Evolutionary conservation across 257 asterid species (phyloP), one percentile per base, ranked within the genome.

Genomic region (Fraxinus americana): DNA sequence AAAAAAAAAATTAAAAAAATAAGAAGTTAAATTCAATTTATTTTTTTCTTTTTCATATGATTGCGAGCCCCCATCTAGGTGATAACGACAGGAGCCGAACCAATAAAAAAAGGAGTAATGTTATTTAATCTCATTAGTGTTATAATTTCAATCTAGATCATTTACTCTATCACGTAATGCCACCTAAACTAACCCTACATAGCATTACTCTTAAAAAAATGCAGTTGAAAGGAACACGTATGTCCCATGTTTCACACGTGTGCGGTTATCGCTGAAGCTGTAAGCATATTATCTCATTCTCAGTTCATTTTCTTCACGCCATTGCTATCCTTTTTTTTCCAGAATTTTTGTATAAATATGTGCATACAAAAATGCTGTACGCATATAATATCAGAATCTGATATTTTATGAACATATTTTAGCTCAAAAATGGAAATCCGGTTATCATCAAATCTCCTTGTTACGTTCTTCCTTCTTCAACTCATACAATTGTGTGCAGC

Each of bases 281-380:
- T 16, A 86, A 78, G 87, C 80, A 83, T 79, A 59, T 71, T 52
- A 43, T 43, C 23, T 19, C 7, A 14, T 4, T 50, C 71, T 74
- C 1, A 67, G 71, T 35, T 67, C 14, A 68, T 29, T 76, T 76
- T 17, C 86, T 80, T 82, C 85, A 86, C 92, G 92, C 77, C 21
- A 86, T 79, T 68, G 72, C 79, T 48, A 65, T 43, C 85, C 70
- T 0, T 10, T 41, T 38, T 11, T 9, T 34, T 19, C 5, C 5
- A 48, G 54, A 14, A 67, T 17, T 13, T 50, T 7, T 48, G 13
- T 41, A 41, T 41, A 10, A 7, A 38, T 41, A 11, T 11, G 14
- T 12, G 50, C 57, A 14, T 16, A 48, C 7, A 45, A 4, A 48
- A 3, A 48, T 14, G 16, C 1, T 48, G 57, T 48, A 14, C 21